phyloP scores from a whole-genome alignment of 257 asterid genomes.

The Nicotiana paniculata region DNA sequence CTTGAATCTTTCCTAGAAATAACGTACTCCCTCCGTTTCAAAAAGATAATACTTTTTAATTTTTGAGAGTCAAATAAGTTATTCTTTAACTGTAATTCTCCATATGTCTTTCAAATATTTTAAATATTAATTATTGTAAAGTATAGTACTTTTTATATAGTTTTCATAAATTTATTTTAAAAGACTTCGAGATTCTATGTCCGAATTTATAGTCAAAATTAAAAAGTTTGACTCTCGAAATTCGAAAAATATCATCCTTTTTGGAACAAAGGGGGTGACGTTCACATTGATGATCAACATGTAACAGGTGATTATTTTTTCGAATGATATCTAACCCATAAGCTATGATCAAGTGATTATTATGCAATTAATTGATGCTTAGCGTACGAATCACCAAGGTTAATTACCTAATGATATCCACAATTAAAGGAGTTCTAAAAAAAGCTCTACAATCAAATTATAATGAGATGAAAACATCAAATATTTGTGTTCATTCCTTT shows the following conservation, averaged over 20 bases:
- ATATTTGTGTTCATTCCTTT: not conserved
- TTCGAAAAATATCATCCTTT: no score
- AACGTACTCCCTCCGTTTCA: no score
- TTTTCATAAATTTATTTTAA: no score
- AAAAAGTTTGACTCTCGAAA: no score
- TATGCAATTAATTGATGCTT: not conserved
- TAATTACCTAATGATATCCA: not conserved
- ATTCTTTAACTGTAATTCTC: fast-evolving
- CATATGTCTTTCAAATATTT: no score
- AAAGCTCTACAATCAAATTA: not conserved
- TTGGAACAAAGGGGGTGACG: not conserved
- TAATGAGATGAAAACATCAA: not conserved
- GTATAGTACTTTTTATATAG: no score
- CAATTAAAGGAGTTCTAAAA: not conserved
- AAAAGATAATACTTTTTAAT: no score
- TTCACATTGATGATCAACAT: no score
- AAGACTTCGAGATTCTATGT: no score
- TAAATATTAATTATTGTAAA: no score
- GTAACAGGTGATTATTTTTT: not conserved
- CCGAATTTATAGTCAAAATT: no score
- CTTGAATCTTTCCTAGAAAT: not conserved
- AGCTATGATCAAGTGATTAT: not conserved
- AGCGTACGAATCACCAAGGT: not conserved
- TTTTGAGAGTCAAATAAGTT: no score
- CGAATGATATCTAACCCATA: not conserved